Percentiles rank a stretch among this genome's conserved stretches.
These are phyloP conservation scores for Decorospora gaudefroyi DNA, from an alignment of 2,329 filamentous ascomycete genomes.

Conservation along the genomic window DNA sequence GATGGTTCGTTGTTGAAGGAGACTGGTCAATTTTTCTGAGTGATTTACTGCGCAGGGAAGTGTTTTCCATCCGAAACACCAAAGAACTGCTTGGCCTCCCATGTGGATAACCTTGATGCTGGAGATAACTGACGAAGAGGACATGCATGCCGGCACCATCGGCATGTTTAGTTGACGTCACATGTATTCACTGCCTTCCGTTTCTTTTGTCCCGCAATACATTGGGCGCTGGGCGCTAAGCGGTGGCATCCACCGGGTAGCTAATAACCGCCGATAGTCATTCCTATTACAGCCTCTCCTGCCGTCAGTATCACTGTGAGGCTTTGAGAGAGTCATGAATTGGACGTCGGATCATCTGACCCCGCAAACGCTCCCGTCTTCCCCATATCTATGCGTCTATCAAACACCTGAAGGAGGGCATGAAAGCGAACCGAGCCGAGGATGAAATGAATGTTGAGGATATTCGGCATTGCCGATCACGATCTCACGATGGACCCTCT, in stretches of 20 bases:
- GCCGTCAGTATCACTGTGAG: conserved; percentile 1
- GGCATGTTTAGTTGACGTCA: conserved; percentile 18
- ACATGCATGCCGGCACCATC: conserved; percentile 3
- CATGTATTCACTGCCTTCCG: background rate
- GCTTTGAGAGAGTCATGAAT: conserved; percentile 4
- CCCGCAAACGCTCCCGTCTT: conserved; percentile 4
- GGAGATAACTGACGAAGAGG: background rate
- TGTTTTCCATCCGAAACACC: conserved; percentile 6
- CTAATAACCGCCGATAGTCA: background rate
- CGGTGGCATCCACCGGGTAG: background rate
- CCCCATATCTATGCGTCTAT: conserved; percentile 2
- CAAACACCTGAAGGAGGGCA: background rate
- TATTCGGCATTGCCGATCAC: conserved; percentile 8
- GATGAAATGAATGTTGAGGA: background rate
- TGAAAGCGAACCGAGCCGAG: conserved; percentile 1
- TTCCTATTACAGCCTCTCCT: conserved; percentile 4
- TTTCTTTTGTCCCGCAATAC: conserved; percentile 2
- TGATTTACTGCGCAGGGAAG: background rate
- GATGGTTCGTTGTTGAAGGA: conserved; percentile 5
- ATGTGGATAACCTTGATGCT: background rate
- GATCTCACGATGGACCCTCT: conserved; percentile 9
- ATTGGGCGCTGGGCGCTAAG: conserved; percentile 6
- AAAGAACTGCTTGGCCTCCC: conserved; percentile 6
- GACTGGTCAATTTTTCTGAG: conserved; percentile 1
- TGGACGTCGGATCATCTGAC: conserved; percentile 5